These are phyloP conservation scores for Neurospora sp. DNA, from an alignment of 2,329 filamentous ascomycete species.

Conservation along the genomic window DNA sequence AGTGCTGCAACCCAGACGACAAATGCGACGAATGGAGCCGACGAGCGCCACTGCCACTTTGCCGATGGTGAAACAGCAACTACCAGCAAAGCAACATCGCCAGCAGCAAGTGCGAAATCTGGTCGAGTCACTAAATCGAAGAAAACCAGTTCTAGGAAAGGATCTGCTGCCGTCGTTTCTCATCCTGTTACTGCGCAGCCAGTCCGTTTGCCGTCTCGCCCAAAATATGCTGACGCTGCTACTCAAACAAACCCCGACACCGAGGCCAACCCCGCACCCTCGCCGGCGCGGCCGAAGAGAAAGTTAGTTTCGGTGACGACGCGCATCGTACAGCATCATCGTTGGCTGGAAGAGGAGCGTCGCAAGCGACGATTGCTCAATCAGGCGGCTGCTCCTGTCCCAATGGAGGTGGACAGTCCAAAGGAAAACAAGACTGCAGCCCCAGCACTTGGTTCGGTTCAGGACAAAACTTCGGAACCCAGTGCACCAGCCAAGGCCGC, in stretches of 20 bases:
- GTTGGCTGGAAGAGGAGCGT: constrained; percentile 29
- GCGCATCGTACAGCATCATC: constrained; percentile 37
- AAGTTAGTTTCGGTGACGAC: constrained; percentile 44
- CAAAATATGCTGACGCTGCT: constrained; percentile 39
- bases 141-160: constrained; percentile 10
- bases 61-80: constrained; percentile 38
- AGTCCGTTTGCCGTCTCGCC: constrained; percentile 28
- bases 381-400: constrained; percentile 22
- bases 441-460: constrained; percentile 8
- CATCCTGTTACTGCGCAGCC: constrained; percentile 32
- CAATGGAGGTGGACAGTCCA: constrained; percentile 33
- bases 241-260: constrained; percentile 45
- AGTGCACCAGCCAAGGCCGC: background rate
- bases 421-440: constrained; percentile 21
- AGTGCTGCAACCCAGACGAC: constrained; percentile 13
- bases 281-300: constrained; percentile 29
- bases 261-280: constrained; percentile 17
- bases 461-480: constrained; percentile 5
- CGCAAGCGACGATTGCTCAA: constrained; percentile 21
- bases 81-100: constrained; percentile 44
- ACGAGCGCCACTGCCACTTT: constrained; percentile 35
- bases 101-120: constrained; percentile 30
- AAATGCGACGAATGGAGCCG: constrained; percentile 23
- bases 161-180: constrained; percentile 23
- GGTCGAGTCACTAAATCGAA: constrained; percentile 16